Evolutionary conservation across 2,329 filamentous ascomycete genomes (phyloP), one percentile per base, ranked within the genome.

Genomic region (Neonectria hederae): DNA sequence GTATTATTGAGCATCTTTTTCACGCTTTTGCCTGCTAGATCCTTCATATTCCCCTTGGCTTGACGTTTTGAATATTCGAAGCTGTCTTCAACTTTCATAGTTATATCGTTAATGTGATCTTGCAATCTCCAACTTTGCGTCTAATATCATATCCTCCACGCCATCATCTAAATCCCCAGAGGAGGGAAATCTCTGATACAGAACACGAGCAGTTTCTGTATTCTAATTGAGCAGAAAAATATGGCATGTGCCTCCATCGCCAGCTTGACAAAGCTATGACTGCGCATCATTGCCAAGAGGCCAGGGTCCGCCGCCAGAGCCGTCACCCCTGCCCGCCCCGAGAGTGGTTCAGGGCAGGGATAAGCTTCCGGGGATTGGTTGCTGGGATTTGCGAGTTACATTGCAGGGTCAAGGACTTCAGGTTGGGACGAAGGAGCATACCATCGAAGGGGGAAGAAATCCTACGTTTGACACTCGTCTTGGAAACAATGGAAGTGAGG

Each of bases 291-390:
- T 14, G 54, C 28, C 28, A 46, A 56, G 40, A 5, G 8, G 28
- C 19, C 14, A 56, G 42, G 54, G 42, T 32, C 30, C 48, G 26
- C 46, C 46, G 46, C n/a, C 10, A 22, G n/a, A 51, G 28, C 48
- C 48, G 48, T 5, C 10, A 21, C n/a, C 48, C 48, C n/a, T 51
- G 28, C 10, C 19, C 11, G 24, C 13, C 4, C 45, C 9, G 13
- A 14, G 45, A 6, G 17, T 21, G 10, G 54, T 21, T 48, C 17
- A 30, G 38, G 30, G n/a, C 32, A 51, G 30, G 54, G 54, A 28
- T 22, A 2, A 22, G 14, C 30, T 58, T 32, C 54, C 54, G 30
- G 54, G 54, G 30, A 35, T 19, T 57, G 43, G 54, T 38, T 57
- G 19, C 54, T 48, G 30, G 54, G 49, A 48, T 46, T 38, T 26